These are phyloP conservation scores for Gracilaria gracilis DNA, from an alignment of 23 red algal genomes.

Conservation along the genomic window DNA sequence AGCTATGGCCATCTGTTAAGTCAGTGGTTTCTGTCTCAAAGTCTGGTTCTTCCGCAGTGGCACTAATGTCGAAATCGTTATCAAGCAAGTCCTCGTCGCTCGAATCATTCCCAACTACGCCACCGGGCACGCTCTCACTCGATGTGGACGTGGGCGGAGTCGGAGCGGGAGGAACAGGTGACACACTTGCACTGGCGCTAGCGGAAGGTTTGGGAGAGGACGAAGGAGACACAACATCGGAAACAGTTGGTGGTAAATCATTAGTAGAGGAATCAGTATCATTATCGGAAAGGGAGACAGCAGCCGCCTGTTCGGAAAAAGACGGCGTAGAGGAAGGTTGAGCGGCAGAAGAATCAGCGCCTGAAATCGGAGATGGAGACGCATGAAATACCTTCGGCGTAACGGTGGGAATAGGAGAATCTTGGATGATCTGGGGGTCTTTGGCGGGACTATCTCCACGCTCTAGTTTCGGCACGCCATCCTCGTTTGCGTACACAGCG, in stretches of 20 bases:
- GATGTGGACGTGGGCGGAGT: neutral
- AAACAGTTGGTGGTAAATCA: neutral
- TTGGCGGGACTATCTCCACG: constrained; percentile 41
- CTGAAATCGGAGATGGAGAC: neutral
- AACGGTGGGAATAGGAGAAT: constrained; percentile 16
- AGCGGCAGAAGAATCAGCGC: neutral
- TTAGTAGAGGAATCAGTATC: neutral
- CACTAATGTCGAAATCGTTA: constrained; percentile 1
- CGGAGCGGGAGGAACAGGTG: neutral
- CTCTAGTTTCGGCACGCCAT: constrained; percentile 61
- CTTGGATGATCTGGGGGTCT: constrained; percentile 50
- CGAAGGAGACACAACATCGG: neutral
- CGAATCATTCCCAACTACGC: neutral
- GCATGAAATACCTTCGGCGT: neutral
- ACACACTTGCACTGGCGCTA: neutral
- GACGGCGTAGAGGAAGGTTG: neutral
- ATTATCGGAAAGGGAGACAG: constrained; percentile 2
- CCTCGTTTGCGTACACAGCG: constrained; percentile 30
- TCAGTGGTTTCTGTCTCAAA: neutral
- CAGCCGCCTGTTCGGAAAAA: neutral
- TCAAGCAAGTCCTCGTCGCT: neutral
- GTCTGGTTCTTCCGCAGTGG: constrained; percentile 12
- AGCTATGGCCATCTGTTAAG: neutral
- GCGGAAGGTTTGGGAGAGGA: constrained; percentile 1
- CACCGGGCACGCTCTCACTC: neutral